These are phyloP conservation scores for Aspergillus proliferans DNA, from an alignment of 2,329 filamentous ascomycete species.

Conservation along the genomic window DNA sequence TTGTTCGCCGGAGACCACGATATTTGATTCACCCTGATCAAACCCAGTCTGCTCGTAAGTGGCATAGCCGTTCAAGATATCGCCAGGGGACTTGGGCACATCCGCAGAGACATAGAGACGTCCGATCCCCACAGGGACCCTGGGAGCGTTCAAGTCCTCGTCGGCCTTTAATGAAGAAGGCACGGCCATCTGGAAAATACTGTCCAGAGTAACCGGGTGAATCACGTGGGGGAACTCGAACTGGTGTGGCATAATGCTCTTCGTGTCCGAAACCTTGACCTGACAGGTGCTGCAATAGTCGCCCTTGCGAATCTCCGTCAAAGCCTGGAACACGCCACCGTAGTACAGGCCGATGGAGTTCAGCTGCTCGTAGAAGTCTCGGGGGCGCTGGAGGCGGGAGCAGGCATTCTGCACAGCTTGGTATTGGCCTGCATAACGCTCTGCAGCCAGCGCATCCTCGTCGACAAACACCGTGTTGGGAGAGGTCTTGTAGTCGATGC, in stretches of 20 bases:
- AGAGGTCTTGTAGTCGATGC: too few relatives aligned
- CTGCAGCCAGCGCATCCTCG: not conserved
- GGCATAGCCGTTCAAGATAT: too few relatives aligned
- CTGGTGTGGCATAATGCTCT: constrained; percentile 9
- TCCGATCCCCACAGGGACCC: too few relatives aligned
- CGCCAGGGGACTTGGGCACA: too few relatives aligned
- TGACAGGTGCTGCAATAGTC: constrained; percentile 10
- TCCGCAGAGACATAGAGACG: too few relatives aligned
- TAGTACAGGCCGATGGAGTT: constrained; percentile 8
- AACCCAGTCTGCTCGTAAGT: too few relatives aligned
- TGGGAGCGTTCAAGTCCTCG: too few relatives aligned
- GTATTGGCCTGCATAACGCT: not conserved
- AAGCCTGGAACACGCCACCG: constrained; percentile 6
- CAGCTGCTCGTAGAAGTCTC: constrained; percentile 6
- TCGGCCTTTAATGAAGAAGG: too few relatives aligned
- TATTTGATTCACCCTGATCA: too few relatives aligned
- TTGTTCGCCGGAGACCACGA: too few relatives aligned
- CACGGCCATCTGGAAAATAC: too few relatives aligned
- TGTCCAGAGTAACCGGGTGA: not conserved
- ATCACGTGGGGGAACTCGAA: constrained; percentile 5
- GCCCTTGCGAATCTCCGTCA: constrained; percentile 23
- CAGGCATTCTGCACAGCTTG: not conserved
- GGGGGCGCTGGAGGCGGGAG: not conserved
- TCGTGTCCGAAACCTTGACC: constrained; percentile 8
- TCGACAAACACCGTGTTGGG: not conserved